phyloP scores from a whole-genome alignment of 2,329 filamentous ascomycete genomes.

The Pseudohalonectria lignicola region DNA sequence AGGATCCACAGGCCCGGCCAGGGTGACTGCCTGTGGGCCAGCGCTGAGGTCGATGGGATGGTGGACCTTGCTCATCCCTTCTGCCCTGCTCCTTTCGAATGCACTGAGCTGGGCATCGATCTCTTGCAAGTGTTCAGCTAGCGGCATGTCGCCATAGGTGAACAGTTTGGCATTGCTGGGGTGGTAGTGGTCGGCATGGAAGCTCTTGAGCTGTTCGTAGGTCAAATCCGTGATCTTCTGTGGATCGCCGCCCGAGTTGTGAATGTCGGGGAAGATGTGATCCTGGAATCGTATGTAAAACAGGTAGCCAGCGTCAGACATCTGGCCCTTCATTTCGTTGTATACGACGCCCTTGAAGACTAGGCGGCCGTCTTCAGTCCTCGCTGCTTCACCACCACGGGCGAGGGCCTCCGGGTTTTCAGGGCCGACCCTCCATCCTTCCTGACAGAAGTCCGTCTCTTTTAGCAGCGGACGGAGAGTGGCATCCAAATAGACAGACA shows the following conservation, averaged over 20 bases:
- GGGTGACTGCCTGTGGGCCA: slow-evolving; percentile 57
- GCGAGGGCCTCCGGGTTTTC: slow-evolving; percentile 64
- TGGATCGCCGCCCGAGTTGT: slow-evolving; percentile 95
- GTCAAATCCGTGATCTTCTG: slow-evolving; percentile 94
- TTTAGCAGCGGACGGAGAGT: slow-evolving; percentile 86
- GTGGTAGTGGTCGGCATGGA: slow-evolving; percentile 90
- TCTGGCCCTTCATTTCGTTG: slow-evolving; percentile 99
- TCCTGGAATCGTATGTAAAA: slow-evolving; percentile 96
- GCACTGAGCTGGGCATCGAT: slow-evolving; percentile 62
- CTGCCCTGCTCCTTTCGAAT: slow-evolving; percentile 45
- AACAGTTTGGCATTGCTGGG: slow-evolving; percentile 95
- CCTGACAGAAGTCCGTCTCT: slow-evolving; percentile 84
- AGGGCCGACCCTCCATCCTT: slow-evolving; percentile 92
- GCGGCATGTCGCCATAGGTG: slow-evolving; percentile 88
- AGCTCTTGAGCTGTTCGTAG: slow-evolving; percentile 77
- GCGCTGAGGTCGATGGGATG: slow-evolving; percentile 58
- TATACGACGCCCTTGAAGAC: slow-evolving; percentile 98
- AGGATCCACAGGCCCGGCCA: slow-evolving; percentile 76
- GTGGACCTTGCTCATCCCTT: slow-evolving; percentile 62
- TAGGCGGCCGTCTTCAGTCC: slow-evolving; percentile 51
- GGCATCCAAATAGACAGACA: slow-evolving; percentile 94
- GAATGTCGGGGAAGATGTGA: slow-evolving; percentile 83
- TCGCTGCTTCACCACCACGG: slow-evolving; percentile 26
- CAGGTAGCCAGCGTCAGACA: slow-evolving; percentile 93
- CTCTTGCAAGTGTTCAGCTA: slow-evolving; percentile 70